Evolutionary conservation across 257 asterid species (phyloP), one percentile per base, ranked within the genome.

Genomic region (Marsdenia floribunda): DNA sequence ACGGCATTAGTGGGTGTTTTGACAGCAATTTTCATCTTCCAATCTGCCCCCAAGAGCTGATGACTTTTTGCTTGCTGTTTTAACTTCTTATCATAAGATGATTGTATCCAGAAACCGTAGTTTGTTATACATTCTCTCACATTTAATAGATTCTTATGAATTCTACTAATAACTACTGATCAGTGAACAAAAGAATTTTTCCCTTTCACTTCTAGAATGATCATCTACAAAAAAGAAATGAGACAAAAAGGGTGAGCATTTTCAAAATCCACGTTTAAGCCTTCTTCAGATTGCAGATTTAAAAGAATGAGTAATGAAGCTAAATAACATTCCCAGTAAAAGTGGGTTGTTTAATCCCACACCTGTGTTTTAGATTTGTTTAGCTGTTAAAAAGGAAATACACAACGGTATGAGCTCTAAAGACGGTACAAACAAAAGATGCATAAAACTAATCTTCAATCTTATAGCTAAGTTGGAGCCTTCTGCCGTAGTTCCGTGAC

Each of bases 1-100:
- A 87, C 98, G 61, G 90, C 85, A 73, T 78, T 93, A 86, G 96
- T 88, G 68, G 98, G 98, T 29, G 88, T 81, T 78, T 74, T 93
- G 55, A 84, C 97, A 6, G 93, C 97, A 16, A 79, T 93, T 73
- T 89, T 93, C 87, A 93, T 93, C 82, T 91, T 93, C 88, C 97
- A 93, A 75, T 93, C 98, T 60, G 93, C 95, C 38, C 89, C 96
- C 70, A 78, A 85, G 83, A 88, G 55, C 21, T 93, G 84, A 88
- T 82, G 68, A 42, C 68, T 50, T 68, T 37, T 4, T 11, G 50
- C 64, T 54, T 64, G 54, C 22, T 35, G 40, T 54, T 72, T 1
- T 24, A 5, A 68, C 38, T 60, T 75, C 61, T 22, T n/a, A 18
- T n/a, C 6, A 63, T 29, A 33, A 29, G 6, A 49, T n/a, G 18